Conservation (phyloP, 495 filamentous ascomycete genomes). For the Aspergillus olivimuriae region DNA sequence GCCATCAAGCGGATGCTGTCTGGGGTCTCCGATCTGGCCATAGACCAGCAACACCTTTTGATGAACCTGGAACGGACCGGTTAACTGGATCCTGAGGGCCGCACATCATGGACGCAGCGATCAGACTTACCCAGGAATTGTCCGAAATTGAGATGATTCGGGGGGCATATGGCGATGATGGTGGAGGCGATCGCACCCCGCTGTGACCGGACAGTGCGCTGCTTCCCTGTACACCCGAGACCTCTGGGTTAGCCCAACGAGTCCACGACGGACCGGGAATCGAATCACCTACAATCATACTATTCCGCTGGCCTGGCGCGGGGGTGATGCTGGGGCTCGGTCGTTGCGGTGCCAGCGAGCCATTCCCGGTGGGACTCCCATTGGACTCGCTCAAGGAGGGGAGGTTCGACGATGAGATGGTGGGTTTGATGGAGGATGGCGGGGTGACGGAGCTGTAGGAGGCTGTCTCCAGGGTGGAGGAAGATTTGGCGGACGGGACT, state of each 20-base stretch:
- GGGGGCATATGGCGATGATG: conserved; percentile 71
- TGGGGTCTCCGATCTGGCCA: conserved; percentile 70
- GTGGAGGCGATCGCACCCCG: conserved; percentile 43
- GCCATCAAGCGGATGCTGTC: conserved; percentile 68
- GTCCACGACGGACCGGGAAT: background rate
- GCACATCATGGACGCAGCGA: background rate
- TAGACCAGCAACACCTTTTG: conserved; percentile 81
- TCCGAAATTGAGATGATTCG: conserved; percentile 69
- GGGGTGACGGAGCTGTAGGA: conserved; percentile 51
- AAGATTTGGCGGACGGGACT: conserved; percentile 49
- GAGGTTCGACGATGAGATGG: conserved; percentile 45
- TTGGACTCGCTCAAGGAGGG: conserved; percentile 45
- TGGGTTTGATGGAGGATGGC: conserved; percentile 52
- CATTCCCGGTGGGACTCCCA: conserved; percentile 28
- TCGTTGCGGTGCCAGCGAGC: conserved; percentile 34
- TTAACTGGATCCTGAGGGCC: background rate
- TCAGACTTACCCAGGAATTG: conserved; percentile 64
- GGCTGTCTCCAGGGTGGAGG: conserved; percentile 57
- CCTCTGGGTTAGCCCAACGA: background rate
- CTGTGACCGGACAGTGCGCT: conserved; percentile 47
- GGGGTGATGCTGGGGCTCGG: conserved; percentile 34
- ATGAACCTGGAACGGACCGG: conserved; percentile 53
- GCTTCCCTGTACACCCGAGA: conserved; percentile 23
- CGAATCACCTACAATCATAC: conserved; percentile 37
- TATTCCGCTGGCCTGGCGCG: conserved; percentile 44